These are phyloP conservation scores for Austroboletus rostrupii DNA, from an alignment of 1,284 basidiomycete genomes.

Conservation along the genomic window DNA sequence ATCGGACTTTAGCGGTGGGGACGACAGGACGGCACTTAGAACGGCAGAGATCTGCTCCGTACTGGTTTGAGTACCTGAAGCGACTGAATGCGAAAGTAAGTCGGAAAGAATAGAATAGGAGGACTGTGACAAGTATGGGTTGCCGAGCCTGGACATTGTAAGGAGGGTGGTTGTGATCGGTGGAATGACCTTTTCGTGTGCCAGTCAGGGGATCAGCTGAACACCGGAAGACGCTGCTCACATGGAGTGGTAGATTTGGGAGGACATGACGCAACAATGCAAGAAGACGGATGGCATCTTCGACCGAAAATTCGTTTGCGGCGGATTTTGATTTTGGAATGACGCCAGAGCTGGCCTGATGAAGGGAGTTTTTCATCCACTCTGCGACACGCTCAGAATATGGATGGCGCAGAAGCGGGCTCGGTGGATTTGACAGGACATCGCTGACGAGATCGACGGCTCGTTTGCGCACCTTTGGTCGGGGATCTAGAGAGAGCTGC, in stretches of 20 bases:
- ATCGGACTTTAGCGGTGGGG: constrained; percentile 69
- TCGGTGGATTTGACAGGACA: constrained; percentile 70
- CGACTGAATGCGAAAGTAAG: constrained; percentile 55
- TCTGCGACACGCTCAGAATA: constrained; percentile 79
- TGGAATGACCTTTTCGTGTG: constrained; percentile 57
- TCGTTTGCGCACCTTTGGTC: constrained; percentile 92
- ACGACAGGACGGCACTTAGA: constrained; percentile 69
- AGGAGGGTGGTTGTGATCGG: constrained; percentile 69
- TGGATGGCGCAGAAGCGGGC: constrained; percentile 77
- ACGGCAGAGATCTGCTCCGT: constrained; percentile 63
- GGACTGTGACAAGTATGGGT: constrained; percentile 80
- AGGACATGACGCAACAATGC: constrained; percentile 67
- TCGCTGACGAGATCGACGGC: constrained; percentile 85
- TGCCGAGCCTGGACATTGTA: constrained; percentile 76
- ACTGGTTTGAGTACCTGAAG: constrained; percentile 38
- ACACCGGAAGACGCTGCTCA: constrained; percentile 35
- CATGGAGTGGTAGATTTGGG: constrained; percentile 60
- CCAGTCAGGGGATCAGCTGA: constrained; percentile 8
- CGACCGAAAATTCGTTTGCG: constrained; percentile 59
- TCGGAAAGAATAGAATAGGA: constrained; percentile 78
- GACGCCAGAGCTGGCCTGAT: constrained; percentile 60
- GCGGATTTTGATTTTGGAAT: constrained; percentile 54
- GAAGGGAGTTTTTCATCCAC: constrained; percentile 72
- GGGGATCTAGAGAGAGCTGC: constrained; percentile 78
- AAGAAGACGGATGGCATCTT: constrained; percentile 79